Percentiles rank a stretch among this genome's conserved stretches.
Evolutionary conservation across 805 yeast genomes (phyloP).

Genomic region (Spathaspora girioi): DNA sequence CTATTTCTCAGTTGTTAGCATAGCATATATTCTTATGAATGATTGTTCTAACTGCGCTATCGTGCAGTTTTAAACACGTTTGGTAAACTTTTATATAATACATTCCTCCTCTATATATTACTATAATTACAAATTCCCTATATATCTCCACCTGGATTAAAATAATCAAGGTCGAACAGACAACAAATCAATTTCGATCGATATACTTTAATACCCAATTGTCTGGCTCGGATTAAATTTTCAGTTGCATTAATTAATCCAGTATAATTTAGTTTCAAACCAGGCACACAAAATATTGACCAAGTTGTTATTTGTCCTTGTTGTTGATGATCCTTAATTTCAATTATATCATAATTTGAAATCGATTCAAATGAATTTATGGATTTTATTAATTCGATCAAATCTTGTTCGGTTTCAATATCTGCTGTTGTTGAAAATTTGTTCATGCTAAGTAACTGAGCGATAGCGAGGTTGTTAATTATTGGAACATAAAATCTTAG

Average conservation of each 20-base stretch:
- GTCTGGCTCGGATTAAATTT: background rate
- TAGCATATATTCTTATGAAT: no score
- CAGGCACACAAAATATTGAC: background rate
- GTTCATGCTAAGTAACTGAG: background rate
- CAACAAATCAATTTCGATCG: background rate
- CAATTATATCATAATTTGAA: background rate
- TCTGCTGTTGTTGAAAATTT: background rate
- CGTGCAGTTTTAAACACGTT: no score
- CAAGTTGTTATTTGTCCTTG: background rate
- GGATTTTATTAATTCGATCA: background rate
- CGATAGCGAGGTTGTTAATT: background rate
- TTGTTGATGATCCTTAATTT: background rate
- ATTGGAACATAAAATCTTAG: no score
- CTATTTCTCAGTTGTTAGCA: no score
- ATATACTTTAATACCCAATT: background rate
- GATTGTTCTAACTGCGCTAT: no score
- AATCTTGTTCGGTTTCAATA: background rate
- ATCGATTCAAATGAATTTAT: background rate
- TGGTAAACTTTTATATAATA: no score
- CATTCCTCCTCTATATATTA: no score
- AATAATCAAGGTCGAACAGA: slow-evolving; percentile 1
- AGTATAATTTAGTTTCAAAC: background rate
- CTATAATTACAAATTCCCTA: background rate
- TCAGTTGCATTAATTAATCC: background rate
- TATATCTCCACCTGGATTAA: background rate